Evolutionary conservation across 2,329 filamentous ascomycete species (phyloP), one percentile per base, ranked within the genome.

Genomic region (Aspergillus neoniger): DNA sequence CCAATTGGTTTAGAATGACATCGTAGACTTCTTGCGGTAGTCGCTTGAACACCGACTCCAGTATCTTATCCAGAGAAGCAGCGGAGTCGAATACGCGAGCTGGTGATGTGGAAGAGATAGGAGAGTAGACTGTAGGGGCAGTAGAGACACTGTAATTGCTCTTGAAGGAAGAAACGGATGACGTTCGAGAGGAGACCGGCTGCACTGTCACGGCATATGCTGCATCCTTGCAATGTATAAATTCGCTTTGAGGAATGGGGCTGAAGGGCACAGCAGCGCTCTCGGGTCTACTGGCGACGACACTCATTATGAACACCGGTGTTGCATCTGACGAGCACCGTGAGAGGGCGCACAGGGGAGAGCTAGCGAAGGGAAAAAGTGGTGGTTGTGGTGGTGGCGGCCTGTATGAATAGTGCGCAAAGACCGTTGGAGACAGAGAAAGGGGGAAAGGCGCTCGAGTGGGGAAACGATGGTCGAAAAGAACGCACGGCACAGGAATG

Each of bases 11-110:
- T 10, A 86, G 63, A 39, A 87, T 83, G 59, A 79, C 82, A 58
- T 84, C 80, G 63, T 85, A 85, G 4, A 86, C 80, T 61, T 84
- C 81, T 49, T 77, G 72, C 0, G 85, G 84, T 6, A 87, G 65
- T 17, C 76, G 75, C 60, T 81, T 78, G 65, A 83, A 69, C 43
- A 73, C 62, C 21, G 75, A 71, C 47, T 75, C 72, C 25, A 70
- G 55, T 55, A 71, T 72, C 52, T 71, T 73, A 53, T 69, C 64
- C 44, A 76, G 67, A 14, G 74, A 76, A 25, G 74, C 70, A 30
- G 76, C 72, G 4, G 75, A 74, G 64, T 78, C 79, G 60, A 75
- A 75, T 59, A 75, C 63, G 56, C 72, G 73, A 59, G 71, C 75
- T 32, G 72, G 72, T 47, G 71, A 71, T 7, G 66, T 70, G 15